Conservation (phyloP, 305 asterid species). For the Andrographis paniculata region DNA sequence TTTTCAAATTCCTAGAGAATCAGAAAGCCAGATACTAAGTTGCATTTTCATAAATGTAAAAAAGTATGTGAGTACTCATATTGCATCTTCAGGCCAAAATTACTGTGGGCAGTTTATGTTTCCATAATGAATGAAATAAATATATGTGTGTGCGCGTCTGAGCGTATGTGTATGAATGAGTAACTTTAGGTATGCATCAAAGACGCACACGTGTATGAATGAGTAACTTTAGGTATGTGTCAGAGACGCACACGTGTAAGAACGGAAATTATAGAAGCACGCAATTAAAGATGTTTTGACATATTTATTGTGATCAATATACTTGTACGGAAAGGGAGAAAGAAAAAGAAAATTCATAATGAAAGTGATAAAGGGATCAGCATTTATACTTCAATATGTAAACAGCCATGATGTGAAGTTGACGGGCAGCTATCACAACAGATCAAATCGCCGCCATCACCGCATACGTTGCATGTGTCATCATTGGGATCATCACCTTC, state of each 20-base stretch:
- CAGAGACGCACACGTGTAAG: no score
- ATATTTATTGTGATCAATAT: no score
- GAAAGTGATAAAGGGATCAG: conserved; percentile 10
- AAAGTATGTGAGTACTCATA: conserved; percentile 12
- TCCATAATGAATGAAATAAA: no score
- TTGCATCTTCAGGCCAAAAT: not conserved
- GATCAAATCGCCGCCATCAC: conserved; percentile 92
- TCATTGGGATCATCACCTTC: conserved; percentile 83
- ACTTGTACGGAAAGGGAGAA: conserved; percentile 2
- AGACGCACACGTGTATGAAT: no score
- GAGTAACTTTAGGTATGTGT: no score
- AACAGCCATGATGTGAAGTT: conserved; percentile 87
- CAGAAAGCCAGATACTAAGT: conserved; percentile 5
- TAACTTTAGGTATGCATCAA: no score
- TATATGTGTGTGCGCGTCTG: no score
- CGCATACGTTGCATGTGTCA: conserved; percentile 90
- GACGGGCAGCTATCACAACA: conserved; percentile 96
- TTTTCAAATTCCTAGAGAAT: conserved; percentile 14
- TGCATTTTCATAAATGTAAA: not conserved
- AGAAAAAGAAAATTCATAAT: conserved; percentile 4
- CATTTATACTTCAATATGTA: conserved; percentile 57
- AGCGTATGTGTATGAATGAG: no score
- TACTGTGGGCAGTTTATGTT: conserved; percentile 1
- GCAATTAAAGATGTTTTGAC: no score
- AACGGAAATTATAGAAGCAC: no score